Base-by-base conservation (phyloP, 495 filamentous ascomycete genomes). In the Trypethelium eluteriae region DNA sequence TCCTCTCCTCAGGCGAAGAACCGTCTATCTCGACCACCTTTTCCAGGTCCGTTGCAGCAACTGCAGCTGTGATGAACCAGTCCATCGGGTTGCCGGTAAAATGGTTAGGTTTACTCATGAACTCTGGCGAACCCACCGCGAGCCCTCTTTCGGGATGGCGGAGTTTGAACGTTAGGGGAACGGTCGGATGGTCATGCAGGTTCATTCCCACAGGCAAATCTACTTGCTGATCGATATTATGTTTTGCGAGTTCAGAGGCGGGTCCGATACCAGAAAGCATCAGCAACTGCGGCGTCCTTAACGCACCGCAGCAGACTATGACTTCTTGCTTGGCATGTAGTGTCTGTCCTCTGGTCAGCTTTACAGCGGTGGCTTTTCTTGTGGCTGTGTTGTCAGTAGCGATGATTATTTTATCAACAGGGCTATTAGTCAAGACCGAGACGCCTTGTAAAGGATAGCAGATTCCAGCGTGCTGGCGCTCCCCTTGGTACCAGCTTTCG, bases 391-490 rank as follows among this genome's bases (percentile, higher is more conserved):
- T 12, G 7, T 41, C 49, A 2, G 32, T 2, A 5, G 56, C 53
- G 2, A 69, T 62, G 18, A 67, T 64, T 56, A 66, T 39, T 49
- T 69, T 69, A 38, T 66, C 53, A 18, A 69, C 64, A 1, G 44
- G 39, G 5, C 41, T 38, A 25, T 69, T 38, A 59, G 53, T 63
- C 35, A 6, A n/a, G 25, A 67, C 62, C 2, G 38, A 53, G 11
- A 69, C 68, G 0, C 81, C 82, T 39, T 83, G 72, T 2, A 81
- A 68, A 10, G 66, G 59, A 66, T 81, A 82, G 1, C 64, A 72
- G 4, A 57, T 59, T 18, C 70, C 64, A 1, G 78, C 72, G 41
- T 75, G 69, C 64, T 80, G 76, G 0, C 80, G 71, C 46, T 66
- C 67, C 1, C 78, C 80, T 46, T 77, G 57, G 0, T 64, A 39